Evolutionary conservation across 176 grass and related monocot species (phyloP), one percentile per base, ranked within the genome.

Genomic region (Oryza meyeriana): DNA sequence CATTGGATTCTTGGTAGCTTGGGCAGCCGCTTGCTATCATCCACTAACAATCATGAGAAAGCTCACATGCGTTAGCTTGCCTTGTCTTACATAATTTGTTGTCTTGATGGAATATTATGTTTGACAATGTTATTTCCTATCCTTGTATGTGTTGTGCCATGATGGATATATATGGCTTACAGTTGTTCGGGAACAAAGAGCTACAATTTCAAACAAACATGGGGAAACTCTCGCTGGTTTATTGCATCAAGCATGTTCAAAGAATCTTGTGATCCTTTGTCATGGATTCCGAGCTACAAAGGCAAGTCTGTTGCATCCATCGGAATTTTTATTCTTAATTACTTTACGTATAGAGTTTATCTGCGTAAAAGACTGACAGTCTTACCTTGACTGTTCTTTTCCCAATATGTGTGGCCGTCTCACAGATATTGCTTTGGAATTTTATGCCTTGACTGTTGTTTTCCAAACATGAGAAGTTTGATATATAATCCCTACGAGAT

Each of bases 241-340:
- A 64, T 87, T 98, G 12, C 90, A 98, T 84, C 83, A 93, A 75
- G 77, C 85, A 82, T 71, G 42, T 52, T 95, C 86, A 1, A 85
- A 91, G 63, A 87, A 98, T 77, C 88, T 98, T 81, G 88, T 94
- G 66, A 91, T 94, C 41, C 63, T 93, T 67, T 98, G 90, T 38
- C 95, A 98, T 91, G 95, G 95, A 75, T 93, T 98, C 11, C 84
- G 72, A 70, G 93, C 92, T 78, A 88, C 92, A 47, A 98, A 98
- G 95, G 95, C 82, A 80, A 81, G 76, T 86, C 71, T 31, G 18
- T 64, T n/a, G 40, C 26, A 64, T 28, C 40, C 17, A 12, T n/a
- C 20, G 42, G 24, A 52, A 52, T 41, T 41, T 32, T 70, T 17
- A 39, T 40, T 71, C 39, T 39, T 20, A 67, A 3, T 59, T 40